Conservation (phyloP, 176 grass and related monocot genomes). For the Musa acuminata region DNA sequence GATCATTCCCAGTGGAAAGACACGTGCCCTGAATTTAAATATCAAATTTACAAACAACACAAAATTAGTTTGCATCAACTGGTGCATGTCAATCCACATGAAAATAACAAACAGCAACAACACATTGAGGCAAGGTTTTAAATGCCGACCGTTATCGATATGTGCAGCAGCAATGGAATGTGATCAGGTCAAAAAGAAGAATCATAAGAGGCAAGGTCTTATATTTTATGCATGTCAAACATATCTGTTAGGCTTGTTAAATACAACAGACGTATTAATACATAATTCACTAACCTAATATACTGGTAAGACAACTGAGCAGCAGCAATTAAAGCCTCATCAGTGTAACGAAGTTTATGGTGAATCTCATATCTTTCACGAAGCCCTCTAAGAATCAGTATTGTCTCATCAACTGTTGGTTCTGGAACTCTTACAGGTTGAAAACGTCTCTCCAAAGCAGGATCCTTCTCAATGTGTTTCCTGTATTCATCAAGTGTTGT, state of each 20-base stretch:
- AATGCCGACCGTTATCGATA: too few species aligned
- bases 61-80: neutral
- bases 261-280: neutral
- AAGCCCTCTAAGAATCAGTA: slow-evolving; percentile 89
- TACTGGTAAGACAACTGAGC: slow-evolving; percentile 91
- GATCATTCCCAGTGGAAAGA: too few species aligned
- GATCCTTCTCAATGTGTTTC: slow-evolving; percentile 99
- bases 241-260: neutral
- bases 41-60: neutral
- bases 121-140: too few species aligned
- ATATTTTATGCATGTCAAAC: too few species aligned
- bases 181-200: too few species aligned
- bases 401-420: slow-evolving; percentile 96
- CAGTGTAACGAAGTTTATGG: slow-evolving; percentile 86
- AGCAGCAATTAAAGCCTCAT: slow-evolving; percentile 79
- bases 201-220: too few species aligned
- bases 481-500: slow-evolving; percentile 95
- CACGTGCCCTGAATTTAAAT: too few species aligned
- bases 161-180: too few species aligned
- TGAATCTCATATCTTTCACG: slow-evolving; percentile 95
- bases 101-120: neutral
- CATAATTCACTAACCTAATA: slow-evolving; percentile 53
- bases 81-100: neutral
- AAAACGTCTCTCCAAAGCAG: slow-evolving; percentile 87
- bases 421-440: slow-evolving; percentile 97